phyloP scores from a whole-genome alignment of 2,329 filamentous ascomycete species.

The Cordyceps militaris region DNA sequence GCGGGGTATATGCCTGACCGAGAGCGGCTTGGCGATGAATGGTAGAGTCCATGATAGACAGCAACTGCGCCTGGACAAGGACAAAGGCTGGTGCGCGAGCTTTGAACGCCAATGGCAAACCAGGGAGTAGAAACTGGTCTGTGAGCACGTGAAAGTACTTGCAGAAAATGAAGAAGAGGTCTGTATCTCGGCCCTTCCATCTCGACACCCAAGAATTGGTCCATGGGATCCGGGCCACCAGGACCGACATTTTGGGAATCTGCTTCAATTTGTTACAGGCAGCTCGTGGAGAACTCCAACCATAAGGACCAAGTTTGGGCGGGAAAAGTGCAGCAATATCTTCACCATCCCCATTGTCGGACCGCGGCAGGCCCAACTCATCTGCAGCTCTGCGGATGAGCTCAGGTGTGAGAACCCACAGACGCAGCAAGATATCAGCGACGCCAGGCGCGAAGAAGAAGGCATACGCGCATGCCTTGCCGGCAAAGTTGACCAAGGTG shows the following conservation, averaged over 20 bases:
- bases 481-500: constrained; percentile 75
- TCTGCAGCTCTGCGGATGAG: constrained; percentile 64
- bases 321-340: constrained; percentile 66
- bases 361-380: constrained; percentile 58
- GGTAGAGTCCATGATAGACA: constrained; percentile 73
- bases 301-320: constrained; percentile 49
- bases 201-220: constrained; percentile 75
- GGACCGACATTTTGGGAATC: constrained; percentile 57
- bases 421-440: constrained; percentile 71
- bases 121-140: constrained; percentile 60
- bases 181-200: constrained; percentile 82
- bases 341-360: constrained; percentile 49
- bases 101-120: constrained; percentile 46
- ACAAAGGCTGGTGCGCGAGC: constrained; percentile 69
- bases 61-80: constrained; percentile 73
- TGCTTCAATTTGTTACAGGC: constrained; percentile 55
- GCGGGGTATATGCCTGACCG: constrained; percentile 35
- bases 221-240: constrained; percentile 71
- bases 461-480: constrained; percentile 84
- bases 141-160: constrained; percentile 80
- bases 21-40: constrained; percentile 65
- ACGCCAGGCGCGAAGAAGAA: constrained; percentile 89
- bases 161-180: constrained; percentile 85
- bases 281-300: constrained; percentile 46
- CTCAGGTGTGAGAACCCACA: constrained; percentile 69